phyloP scores from a whole-genome alignment of 2,329 filamentous ascomycete species.

The Fusarium ambrosium region DNA sequence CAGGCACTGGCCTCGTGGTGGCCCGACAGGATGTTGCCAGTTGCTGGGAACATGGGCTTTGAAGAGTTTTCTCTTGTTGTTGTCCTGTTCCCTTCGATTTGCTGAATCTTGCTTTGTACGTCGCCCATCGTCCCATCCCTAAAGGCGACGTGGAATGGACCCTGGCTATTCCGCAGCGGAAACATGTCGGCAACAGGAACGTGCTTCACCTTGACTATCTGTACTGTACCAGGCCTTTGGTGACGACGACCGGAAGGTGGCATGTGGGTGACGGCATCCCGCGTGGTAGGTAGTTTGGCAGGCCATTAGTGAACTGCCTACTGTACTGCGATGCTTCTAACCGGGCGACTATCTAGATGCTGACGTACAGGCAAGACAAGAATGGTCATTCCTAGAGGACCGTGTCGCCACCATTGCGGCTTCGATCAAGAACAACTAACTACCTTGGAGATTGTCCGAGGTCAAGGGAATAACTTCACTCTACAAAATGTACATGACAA shows the following conservation, averaged over 20 bases:
- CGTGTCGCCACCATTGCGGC: background rate
- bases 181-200: conserved; percentile 35
- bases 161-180: conserved; percentile 1
- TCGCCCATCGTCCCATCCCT: background rate
- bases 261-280: conserved; percentile 42
- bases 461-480: background rate
- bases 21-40: conserved; percentile 12
- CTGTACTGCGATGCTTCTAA: background rate
- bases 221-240: conserved; percentile 31
- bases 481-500: background rate
- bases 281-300: conserved; percentile 26
- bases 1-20: conserved; percentile 31
- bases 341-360: background rate
- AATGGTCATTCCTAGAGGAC: background rate
- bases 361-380: background rate
- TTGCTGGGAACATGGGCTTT: conserved; percentile 20
- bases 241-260: conserved; percentile 33
- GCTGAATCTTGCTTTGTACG: conserved; percentile 4
- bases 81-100: conserved; percentile 1
- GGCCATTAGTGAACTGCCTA: conserved; percentile 1
- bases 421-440: background rate
- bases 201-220: conserved; percentile 25
- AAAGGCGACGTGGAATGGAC: background rate
- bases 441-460: background rate
- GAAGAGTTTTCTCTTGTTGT: conserved; percentile 22